These are phyloP conservation scores for Curvularia lunata DNA, from an alignment of 2,329 filamentous ascomycete genomes.

Conservation along the genomic window DNA sequence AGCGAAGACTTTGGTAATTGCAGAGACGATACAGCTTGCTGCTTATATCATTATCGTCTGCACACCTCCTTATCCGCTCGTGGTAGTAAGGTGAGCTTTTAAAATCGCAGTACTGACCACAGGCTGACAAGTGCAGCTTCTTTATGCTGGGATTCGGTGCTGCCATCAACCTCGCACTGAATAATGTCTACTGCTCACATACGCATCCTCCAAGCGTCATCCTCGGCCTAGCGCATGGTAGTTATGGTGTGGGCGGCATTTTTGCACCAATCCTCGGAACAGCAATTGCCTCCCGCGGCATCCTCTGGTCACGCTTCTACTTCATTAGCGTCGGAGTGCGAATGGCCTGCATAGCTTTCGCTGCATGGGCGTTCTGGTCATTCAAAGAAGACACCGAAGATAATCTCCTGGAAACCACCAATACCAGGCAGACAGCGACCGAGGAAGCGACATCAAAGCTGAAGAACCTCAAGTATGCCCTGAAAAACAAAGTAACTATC, in stretches of 20 bases:
- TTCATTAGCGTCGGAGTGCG: constrained; percentile 67
- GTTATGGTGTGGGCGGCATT: constrained; percentile 60
- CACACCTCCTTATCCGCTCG: constrained; percentile 71
- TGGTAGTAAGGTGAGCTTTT: constrained; percentile 59
- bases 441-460: constrained; percentile 52
- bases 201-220: constrained; percentile 59
- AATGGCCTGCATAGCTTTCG: constrained; percentile 62
- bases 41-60: constrained; percentile 71
- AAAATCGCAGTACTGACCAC: too few species aligned
- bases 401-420: constrained; percentile 54
- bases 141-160: constrained; percentile 67
- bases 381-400: constrained; percentile 68
- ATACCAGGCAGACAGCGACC: constrained; percentile 49
- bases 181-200: constrained; percentile 64
- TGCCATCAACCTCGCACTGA: constrained; percentile 60
- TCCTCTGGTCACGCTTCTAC: constrained; percentile 76
- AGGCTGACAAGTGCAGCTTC: constrained; percentile 57
- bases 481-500: constrained; percentile 66
- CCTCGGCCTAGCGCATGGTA: constrained; percentile 69
- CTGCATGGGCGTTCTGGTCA: constrained; percentile 71
- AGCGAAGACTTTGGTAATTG: constrained; percentile 66
- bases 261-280: constrained; percentile 77
- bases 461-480: constrained; percentile 58
- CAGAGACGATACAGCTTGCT: constrained; percentile 62
- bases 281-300: constrained; percentile 66